Conservation (phyloP, 805 yeast genomes). For the Zygoascus bituminiphila region DNA sequence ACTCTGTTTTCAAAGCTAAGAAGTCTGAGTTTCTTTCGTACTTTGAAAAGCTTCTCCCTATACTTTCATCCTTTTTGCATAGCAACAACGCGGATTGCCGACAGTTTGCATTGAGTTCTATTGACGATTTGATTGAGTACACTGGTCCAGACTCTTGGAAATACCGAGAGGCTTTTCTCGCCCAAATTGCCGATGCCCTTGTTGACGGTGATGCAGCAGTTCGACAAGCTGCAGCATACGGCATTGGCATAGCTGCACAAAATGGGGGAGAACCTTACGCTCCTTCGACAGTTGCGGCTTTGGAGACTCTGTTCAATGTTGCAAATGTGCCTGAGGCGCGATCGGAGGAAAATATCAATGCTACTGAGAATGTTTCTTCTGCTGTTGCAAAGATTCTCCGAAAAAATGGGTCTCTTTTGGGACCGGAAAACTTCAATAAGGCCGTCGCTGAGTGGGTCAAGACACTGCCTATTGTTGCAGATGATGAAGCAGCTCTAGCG, state of each 20-base stretch:
- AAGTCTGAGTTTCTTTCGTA: constrained; percentile 51
- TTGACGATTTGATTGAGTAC: constrained; percentile 74
- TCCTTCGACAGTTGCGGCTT: constrained; percentile 57
- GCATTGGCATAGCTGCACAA: constrained; percentile 82
- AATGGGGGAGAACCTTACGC: constrained; percentile 58
- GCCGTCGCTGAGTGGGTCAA: constrained; percentile 70
- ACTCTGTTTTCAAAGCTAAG: constrained; percentile 58
- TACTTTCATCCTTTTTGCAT: constrained; percentile 50
- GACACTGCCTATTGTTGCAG: constrained; percentile 73
- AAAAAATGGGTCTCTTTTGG: constrained; percentile 50
- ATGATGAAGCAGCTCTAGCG: constrained; percentile 81
- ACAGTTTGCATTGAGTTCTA: constrained; percentile 69
- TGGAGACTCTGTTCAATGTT: constrained; percentile 67
- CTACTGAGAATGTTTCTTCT: constrained; percentile 79
- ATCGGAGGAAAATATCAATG: constrained; percentile 72
- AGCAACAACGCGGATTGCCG: constrained; percentile 63
- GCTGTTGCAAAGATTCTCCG: constrained; percentile 80
- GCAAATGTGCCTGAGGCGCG: constrained; percentile 72
- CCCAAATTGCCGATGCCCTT: constrained; percentile 57
- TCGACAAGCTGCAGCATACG: constrained; percentile 81
- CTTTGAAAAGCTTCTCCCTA: constrained; percentile 52
- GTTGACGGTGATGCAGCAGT: constrained; percentile 41
- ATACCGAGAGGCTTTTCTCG: constrained; percentile 57
- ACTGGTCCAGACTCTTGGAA: constrained; percentile 61
- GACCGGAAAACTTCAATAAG: constrained; percentile 40